Base-by-base conservation (phyloP, 768 basidiomycete genomes). In the Mycena galopus region DNA sequence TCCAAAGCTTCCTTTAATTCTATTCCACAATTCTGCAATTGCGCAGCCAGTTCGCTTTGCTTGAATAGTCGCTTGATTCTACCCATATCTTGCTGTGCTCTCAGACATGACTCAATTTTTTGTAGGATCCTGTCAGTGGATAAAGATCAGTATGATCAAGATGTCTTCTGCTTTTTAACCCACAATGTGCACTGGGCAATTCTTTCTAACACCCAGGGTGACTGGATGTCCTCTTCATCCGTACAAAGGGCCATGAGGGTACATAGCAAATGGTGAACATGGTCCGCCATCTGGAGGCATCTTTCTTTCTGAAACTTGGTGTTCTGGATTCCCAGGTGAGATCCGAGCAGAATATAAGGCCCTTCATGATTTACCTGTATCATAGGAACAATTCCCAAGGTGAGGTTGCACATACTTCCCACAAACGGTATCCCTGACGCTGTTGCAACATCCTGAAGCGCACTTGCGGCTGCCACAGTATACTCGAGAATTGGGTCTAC, bases 11-110 rank as follows among this genome's bases (percentile, higher is more conserved):
- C n/a, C 29, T 21, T 65, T 7, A 65, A 30, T 39, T 53, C 30
- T 19, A 7, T 17, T 33, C 37, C 63, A 55, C 63, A 65, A 17
- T 4, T 12, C 23, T 55, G 32, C 63, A 65, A 17, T 39, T 65
- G 63, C 12, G 50, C 63, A 12, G 50, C 37, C 14, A 65, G 33
- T 55, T 65, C 63, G 50, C 63, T 32, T 35, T 65, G 63, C 51
- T 65, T 65, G n/a, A 65, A 55, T 21, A 65, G 23, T 1, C 61
- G 23, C 47, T 63, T 63, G 61, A 63, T 29, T 33, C 14, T 47
- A 32, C 61, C 61, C 9, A 63, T 27, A 6, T 50, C 61, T 4
- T 21, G 61, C 11, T 63, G 27, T 19, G 61, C 4, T 63, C 44
- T 32, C 27, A 63, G 23, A 63, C 44, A 63, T 16, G 29, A 27